Evolutionary conservation across 805 yeast species (phyloP).

Genomic region (Ogataea parapolymorpha): DNA sequence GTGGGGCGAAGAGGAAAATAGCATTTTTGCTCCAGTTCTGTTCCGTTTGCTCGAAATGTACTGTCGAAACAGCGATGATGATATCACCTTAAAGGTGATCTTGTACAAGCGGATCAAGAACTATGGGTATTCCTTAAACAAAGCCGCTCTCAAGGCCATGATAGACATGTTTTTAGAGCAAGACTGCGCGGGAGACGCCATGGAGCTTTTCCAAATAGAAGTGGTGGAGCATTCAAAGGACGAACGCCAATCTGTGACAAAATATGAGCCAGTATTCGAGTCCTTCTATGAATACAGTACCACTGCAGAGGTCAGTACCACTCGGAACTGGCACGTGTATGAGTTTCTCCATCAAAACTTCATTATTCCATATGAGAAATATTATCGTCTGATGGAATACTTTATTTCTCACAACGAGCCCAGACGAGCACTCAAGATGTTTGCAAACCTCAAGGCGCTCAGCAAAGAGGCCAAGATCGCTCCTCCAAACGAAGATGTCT

Average conservation of each 20-base stretch:
- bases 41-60: slow-evolving; percentile 25
- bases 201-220: slow-evolving; percentile 41
- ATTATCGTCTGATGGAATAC: slow-evolving; percentile 54
- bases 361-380: slow-evolving; percentile 54
- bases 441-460: slow-evolving; percentile 55
- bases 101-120: slow-evolving; percentile 41
- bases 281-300: slow-evolving; percentile 45
- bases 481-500: slow-evolving; percentile 55
- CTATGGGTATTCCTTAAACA: slow-evolving; percentile 37
- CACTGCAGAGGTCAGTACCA: slow-evolving; percentile 34
- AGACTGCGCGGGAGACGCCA: slow-evolving; percentile 39
- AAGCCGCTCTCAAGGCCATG: slow-evolving; percentile 38
- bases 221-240: slow-evolving; percentile 21
- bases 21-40: slow-evolving; percentile 26
- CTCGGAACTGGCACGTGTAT: slow-evolving; percentile 58
- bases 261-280: slow-evolving; percentile 20
- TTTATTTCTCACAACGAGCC: slow-evolving; percentile 54
- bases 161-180: slow-evolving; percentile 34
- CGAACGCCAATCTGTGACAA: slow-evolving; percentile 16
- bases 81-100: slow-evolving; percentile 21
- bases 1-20: slow-evolving; percentile 40
- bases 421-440: slow-evolving; percentile 58
- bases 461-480: slow-evolving; percentile 51
- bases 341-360: slow-evolving; percentile 55
- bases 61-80: slow-evolving; percentile 18